phyloP scores from a whole-genome alignment of 2,329 filamentous ascomycete genomes.

The Trichoderma simmonsii region DNA sequence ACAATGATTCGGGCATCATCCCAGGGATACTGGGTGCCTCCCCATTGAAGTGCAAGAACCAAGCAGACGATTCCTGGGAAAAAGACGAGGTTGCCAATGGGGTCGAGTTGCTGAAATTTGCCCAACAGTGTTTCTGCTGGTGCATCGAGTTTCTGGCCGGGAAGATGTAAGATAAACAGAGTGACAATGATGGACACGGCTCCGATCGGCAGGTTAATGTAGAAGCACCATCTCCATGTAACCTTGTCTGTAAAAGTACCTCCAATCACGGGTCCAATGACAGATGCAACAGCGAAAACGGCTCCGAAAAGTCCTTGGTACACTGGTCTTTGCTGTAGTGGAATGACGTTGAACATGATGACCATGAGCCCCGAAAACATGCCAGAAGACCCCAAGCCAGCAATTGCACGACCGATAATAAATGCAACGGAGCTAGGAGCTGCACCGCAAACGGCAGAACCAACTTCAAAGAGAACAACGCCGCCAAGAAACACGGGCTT shows the following conservation, averaged over 20 bases:
- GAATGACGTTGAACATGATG: constrained; percentile 3
- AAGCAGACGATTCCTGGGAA: constrained; percentile 3
- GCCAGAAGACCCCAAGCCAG: constrained; percentile 42
- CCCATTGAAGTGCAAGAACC: constrained; percentile 42
- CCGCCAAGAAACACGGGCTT: constrained; percentile 41
- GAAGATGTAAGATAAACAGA: not conserved
- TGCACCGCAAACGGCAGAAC: constrained; percentile 44
- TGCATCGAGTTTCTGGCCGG: constrained; percentile 28
- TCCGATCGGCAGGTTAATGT: constrained; percentile 20
- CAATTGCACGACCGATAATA: constrained; percentile 46
- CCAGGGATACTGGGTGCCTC: constrained; percentile 31
- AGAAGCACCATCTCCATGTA: constrained; percentile 12
- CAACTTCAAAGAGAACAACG: constrained; percentile 48
- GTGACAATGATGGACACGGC: not conserved
- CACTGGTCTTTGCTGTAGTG: not conserved
- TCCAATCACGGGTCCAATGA: constrained; percentile 28
- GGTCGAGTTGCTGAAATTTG: constrained; percentile 27
- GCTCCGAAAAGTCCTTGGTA: constrained; percentile 25
- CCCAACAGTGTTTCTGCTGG: constrained; percentile 20
- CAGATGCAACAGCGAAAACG: constrained; percentile 40
- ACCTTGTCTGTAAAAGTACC: constrained; percentile 34
- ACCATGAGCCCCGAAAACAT: constrained; percentile 25
- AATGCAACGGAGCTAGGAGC: constrained; percentile 39
- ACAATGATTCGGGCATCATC: constrained; percentile 32
- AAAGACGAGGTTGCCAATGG: constrained; percentile 21